These are phyloP conservation scores for Lachnellula cervina DNA, from an alignment of 2,329 filamentous ascomycete species.

Conservation along the genomic window DNA sequence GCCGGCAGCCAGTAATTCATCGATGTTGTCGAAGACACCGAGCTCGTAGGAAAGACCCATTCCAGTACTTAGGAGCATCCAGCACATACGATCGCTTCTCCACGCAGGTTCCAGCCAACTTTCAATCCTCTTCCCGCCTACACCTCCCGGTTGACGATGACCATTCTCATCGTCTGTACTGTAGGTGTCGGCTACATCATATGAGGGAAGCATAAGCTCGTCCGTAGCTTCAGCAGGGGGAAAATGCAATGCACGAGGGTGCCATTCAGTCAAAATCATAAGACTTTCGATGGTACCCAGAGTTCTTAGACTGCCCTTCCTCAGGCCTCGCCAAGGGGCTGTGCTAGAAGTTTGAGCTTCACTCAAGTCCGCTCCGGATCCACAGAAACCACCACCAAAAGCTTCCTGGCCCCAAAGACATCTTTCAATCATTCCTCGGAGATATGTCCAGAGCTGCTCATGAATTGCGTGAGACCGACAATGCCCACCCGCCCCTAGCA, in stretches of 20 bases:
- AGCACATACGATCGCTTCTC: slow-evolving; percentile 92
- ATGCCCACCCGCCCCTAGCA: slow-evolving; percentile 72
- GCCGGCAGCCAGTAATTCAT: slow-evolving; percentile 58
- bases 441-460: slow-evolving; percentile 90
- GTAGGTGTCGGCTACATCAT: slow-evolving; percentile 42
- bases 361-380: slow-evolving; percentile 54
- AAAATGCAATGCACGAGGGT: slow-evolving; percentile 90
- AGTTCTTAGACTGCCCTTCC: slow-evolving; percentile 77
- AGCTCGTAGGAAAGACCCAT: slow-evolving; percentile 89
- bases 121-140: slow-evolving; percentile 80
- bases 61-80: slow-evolving; percentile 92
- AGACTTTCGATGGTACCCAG: slow-evolving; percentile 92
- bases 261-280: slow-evolving; percentile 94
- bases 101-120: slow-evolving; percentile 96
- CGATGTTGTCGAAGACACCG: slow-evolving; percentile 89
- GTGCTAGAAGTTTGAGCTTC: slow-evolving; percentile 62
- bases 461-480: slow-evolving; percentile 89
- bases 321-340: slow-evolving; percentile 63
- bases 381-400: slow-evolving; percentile 83
- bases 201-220: slow-evolving; percentile 60
- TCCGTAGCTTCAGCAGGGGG: slow-evolving; percentile 73
- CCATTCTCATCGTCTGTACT: slow-evolving; percentile 41
- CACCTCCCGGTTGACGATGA: slow-evolving; percentile 43
- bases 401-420: slow-evolving; percentile 96
- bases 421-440: slow-evolving; percentile 91